Evolutionary conservation across 805 yeast genomes (phyloP).

Genomic region (Naumovozyma castellii): DNA sequence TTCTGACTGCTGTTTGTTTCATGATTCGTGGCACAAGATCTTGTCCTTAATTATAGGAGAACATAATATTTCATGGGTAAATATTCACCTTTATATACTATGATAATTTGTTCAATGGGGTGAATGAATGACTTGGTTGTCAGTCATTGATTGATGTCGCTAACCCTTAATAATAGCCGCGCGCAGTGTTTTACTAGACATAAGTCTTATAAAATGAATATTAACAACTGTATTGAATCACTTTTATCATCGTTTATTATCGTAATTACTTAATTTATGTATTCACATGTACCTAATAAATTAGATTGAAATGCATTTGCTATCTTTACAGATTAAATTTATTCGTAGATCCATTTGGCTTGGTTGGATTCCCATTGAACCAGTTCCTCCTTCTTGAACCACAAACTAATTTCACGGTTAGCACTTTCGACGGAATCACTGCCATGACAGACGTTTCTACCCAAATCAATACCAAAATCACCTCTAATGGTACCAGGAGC

Average conservation of each 20-base stretch:
- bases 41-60: neutral
- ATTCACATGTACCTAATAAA: too few species aligned
- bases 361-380: slow-evolving; percentile 82
- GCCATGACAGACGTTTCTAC: slow-evolving; percentile 99
- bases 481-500: slow-evolving; percentile 99
- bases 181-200: too few species aligned
- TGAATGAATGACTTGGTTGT: too few species aligned
- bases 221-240: too few species aligned
- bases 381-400: slow-evolving; percentile 98
- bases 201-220: too few species aligned
- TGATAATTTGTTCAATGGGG: too few species aligned
- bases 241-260: neutral
- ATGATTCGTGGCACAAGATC: neutral
- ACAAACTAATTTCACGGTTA: slow-evolving; percentile 85
- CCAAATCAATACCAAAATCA: slow-evolving; percentile 96
- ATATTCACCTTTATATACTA: too few species aligned
- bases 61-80: too few species aligned
- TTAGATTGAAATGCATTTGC: too few species aligned
- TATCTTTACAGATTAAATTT: too few species aligned
- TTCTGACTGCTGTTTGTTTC: neutral
- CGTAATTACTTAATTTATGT: neutral
- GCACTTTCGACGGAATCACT: slow-evolving; percentile 99
- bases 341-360: slow-evolving; percentile 91
- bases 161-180: too few species aligned
- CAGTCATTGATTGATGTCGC: too few species aligned